Percentiles rank a stretch among this genome's conserved stretches.
Conservation (phyloP, 148 eudicot genomes). For the Camellia sinensis region DNA sequence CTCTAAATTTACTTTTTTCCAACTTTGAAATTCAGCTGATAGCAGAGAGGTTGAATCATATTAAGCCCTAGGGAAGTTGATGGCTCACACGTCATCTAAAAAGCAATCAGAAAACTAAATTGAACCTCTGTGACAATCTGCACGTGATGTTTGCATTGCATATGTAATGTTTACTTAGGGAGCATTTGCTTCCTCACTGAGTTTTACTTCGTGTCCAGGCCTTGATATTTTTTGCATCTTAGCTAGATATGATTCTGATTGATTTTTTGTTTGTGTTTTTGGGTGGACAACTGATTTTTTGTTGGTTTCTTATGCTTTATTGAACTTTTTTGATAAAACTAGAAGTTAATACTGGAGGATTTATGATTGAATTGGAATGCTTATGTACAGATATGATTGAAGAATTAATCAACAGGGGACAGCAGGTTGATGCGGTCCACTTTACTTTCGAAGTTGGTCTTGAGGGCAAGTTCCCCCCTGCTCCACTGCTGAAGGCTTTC, state of each 20-base stretch:
- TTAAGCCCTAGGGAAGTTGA: not conserved
- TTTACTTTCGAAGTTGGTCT: conserved; percentile 87
- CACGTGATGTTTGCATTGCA: not conserved
- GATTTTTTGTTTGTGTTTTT: not conserved
- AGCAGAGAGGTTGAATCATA: not conserved
- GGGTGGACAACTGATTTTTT: not conserved
- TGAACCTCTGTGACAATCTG: not conserved
- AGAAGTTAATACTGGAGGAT: not conserved
- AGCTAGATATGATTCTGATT: not conserved
- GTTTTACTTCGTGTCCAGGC: not conserved
- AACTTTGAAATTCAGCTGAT: not conserved
- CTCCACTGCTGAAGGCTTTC: conserved; percentile 76
- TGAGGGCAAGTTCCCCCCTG: conserved; percentile 74
- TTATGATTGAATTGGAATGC: not conserved
- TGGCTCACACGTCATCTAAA: not conserved
- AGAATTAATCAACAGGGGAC: conserved; percentile 87
- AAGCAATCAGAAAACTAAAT: not conserved
- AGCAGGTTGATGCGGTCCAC: conserved; percentile 96
- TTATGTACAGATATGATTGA: conserved; percentile 72
- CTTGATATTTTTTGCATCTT: not conserved
- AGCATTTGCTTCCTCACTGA: not conserved
- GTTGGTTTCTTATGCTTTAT: not conserved
- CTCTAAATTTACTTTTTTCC: not conserved
- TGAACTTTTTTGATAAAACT: not conserved
- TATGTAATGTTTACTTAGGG: not conserved